A percentile compares a stretch with the other conserved stretches of the same genome.
These are phyloP conservation scores for Samsoniella hepiali DNA, from an alignment of 2,329 filamentous ascomycete genomes.

Conservation along the genomic window DNA sequence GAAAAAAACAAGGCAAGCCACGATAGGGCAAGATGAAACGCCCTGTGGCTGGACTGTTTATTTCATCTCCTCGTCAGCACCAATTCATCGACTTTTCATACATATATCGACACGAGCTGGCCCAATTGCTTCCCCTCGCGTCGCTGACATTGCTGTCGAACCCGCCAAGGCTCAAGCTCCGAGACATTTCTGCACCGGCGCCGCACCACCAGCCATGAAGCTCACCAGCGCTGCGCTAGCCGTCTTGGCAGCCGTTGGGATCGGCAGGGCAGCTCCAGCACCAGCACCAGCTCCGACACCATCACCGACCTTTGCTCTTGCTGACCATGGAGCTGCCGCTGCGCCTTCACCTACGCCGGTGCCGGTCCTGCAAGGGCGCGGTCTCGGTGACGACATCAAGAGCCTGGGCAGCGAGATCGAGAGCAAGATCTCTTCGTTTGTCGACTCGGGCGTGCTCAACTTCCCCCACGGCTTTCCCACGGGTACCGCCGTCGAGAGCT, in stretches of 20 bases:
- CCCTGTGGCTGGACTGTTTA: background rate
- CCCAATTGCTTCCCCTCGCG: background rate
- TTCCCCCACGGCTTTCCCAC: slow-evolving; percentile 61
- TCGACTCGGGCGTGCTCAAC: slow-evolving; percentile 62
- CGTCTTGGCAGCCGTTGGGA: slow-evolving; percentile 16
- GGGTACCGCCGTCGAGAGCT: slow-evolving; percentile 57
- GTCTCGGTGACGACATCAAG: slow-evolving; percentile 40
- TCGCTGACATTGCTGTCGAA: background rate
- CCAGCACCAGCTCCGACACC: slow-evolving; percentile 5
- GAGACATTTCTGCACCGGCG: background rate
- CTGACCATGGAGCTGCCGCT: background rate
- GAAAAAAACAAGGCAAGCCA: slow-evolving; percentile 4
- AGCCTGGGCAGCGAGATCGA: slow-evolving; percentile 50
- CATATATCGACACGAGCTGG: background rate
- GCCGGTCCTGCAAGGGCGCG: slow-evolving; percentile 29
- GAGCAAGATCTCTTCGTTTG: slow-evolving; percentile 55
- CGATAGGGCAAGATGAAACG: background rate
- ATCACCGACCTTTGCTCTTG: background rate
- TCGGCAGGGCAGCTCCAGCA: slow-evolving; percentile 14
- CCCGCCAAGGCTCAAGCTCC: background rate
- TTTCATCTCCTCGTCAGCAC: background rate
- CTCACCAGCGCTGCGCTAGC: background rate
- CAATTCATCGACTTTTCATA: background rate
- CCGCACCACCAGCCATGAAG: slow-evolving; percentile 3
- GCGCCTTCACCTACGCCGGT: slow-evolving; percentile 23